Evolutionary conservation across 306 rosid genomes (phyloP).

Genomic region (Cyclanthera cordifolia): DNA sequence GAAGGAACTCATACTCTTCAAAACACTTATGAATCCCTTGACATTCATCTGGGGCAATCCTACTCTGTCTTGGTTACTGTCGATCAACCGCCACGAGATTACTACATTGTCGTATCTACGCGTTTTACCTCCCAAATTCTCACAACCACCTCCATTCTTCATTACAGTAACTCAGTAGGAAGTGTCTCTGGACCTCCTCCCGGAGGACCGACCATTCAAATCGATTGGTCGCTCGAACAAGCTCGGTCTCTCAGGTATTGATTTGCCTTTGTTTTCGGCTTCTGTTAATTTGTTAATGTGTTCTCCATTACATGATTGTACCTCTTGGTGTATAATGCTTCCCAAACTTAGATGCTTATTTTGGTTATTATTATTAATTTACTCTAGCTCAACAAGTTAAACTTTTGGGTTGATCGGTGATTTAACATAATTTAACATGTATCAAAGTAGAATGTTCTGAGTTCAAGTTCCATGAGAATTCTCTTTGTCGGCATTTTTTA

Average conservation of each 20-base stretch:
- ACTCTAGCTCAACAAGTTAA: too few species aligned
- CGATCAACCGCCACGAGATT: constrained; percentile 61
- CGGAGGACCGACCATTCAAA: constrained; percentile 53
- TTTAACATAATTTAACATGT: too few species aligned
- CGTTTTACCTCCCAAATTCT: constrained; percentile 58
- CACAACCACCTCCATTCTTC: constrained; percentile 47
- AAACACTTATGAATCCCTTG: constrained; percentile 63
- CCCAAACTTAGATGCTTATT: not conserved
- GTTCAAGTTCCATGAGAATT: too few species aligned
- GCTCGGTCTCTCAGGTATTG: constrained; percentile 74
- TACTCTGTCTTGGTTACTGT: constrained; percentile 70
- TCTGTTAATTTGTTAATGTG: not conserved
- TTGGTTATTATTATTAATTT: too few species aligned
- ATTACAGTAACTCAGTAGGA: constrained; percentile 50
- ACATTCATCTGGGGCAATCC: constrained; percentile 71
- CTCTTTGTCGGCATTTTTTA: too few species aligned
- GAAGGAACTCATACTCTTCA: constrained; percentile 85
- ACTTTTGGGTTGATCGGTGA: too few species aligned
- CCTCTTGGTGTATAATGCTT: not conserved
- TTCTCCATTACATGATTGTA: not conserved
- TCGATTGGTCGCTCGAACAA: constrained; percentile 78
- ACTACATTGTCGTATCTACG: constrained; percentile 55
- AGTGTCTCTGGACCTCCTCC: constrained; percentile 52
- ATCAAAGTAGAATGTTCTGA: too few species aligned
- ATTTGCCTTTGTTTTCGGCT: not conserved